Evolutionary conservation across 208 protist species (phyloP).

Genomic region (Trypanosoma lewisi): DNA sequence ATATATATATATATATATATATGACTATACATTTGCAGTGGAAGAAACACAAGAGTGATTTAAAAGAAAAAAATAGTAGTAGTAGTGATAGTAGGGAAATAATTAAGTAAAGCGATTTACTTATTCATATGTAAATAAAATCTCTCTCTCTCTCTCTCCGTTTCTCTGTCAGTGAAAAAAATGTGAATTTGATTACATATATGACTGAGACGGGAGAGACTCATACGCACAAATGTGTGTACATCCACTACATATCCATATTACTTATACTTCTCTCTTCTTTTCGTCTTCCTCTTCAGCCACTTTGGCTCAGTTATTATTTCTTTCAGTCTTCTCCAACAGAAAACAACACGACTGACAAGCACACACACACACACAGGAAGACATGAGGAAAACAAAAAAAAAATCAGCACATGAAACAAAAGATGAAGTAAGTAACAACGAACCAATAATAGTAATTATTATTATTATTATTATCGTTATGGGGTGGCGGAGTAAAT

Average conservation of each 20-base stretch:
- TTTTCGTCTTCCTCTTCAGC: conserved; percentile 3
- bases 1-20: conserved; percentile 15
- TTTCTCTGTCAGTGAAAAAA: not conserved
- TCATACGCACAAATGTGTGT: too few species aligned
- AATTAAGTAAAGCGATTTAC: too few species aligned
- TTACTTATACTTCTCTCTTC: not conserved
- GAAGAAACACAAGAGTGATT: too few species aligned
- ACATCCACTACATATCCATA: too few species aligned
- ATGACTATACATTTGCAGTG: conserved; percentile 1
- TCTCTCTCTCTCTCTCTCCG: too few species aligned
- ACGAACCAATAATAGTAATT: not conserved
- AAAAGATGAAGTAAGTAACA: not conserved
- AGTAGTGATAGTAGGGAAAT: too few species aligned
- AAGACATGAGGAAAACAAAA: not conserved
- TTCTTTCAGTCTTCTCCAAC: not conserved
- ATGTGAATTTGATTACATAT: not conserved
- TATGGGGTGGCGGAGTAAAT: too few species aligned
- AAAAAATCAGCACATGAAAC: not conserved
- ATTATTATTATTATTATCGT: too few species aligned
- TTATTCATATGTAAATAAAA: too few species aligned
- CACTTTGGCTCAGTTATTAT: not conserved
- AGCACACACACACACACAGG: not conserved
- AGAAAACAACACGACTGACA: not conserved
- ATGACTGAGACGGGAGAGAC: not conserved
- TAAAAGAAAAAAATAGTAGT: too few species aligned